A percentile compares a stretch with the other conserved stretches of the same genome.
phyloP scores from a whole-genome alignment of 2,329 filamentous ascomycete genomes.

The Phyllosticta citriasiana region DNA sequence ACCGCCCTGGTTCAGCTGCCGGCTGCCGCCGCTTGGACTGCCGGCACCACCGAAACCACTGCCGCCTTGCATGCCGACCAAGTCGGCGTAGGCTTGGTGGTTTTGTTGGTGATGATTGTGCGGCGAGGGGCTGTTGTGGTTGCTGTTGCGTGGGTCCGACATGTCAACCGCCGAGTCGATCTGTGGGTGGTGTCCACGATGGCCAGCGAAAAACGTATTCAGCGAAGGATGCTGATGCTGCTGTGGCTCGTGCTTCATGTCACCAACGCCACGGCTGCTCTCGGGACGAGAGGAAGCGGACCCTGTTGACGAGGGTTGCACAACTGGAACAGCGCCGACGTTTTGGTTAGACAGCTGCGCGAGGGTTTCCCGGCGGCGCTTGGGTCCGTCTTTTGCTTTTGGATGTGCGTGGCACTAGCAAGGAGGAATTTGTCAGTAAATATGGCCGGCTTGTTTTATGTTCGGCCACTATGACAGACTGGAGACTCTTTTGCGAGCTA shows the following conservation, averaged over 20 bases:
- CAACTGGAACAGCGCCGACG: neutral
- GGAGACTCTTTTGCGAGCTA: neutral
- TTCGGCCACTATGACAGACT: neutral
- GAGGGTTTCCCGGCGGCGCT: constrained; percentile 30
- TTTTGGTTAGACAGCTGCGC: constrained; percentile 13
- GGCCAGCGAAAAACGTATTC: neutral
- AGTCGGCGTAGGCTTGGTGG: constrained; percentile 4
- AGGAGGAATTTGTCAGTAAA: constrained; percentile 1
- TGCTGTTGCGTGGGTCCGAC: neutral
- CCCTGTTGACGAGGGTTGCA: neutral
- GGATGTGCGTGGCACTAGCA: constrained; percentile 32
- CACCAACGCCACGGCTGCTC: neutral
- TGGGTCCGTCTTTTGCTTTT: constrained; percentile 34
- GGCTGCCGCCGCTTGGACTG: neutral
- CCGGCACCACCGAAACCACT: neutral
- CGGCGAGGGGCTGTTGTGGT: neutral
- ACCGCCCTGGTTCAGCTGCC: neutral
- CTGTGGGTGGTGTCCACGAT: neutral
- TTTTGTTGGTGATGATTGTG: neutral
- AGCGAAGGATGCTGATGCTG: neutral
- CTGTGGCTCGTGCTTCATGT: neutral
- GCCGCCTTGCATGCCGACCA: neutral
- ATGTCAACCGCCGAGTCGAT: neutral
- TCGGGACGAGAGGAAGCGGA: constrained; percentile 1
- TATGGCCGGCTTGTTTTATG: constrained; percentile 1